Conservation (phyloP, 129 eudicot species). For the Helichrysum umbraculigerum region DNA sequence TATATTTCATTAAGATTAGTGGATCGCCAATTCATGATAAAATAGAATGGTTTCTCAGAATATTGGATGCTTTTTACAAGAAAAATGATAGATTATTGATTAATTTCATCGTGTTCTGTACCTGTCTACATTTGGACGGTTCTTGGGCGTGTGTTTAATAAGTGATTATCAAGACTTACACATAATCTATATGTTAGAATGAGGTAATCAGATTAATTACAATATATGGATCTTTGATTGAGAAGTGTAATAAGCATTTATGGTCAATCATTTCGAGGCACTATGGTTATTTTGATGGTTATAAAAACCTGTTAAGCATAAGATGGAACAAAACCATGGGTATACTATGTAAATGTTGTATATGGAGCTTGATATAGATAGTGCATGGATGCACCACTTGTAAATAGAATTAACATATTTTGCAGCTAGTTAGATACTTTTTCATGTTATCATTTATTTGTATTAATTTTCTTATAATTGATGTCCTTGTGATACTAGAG, state of each 20-base stretch:
- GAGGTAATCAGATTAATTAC: background rate
- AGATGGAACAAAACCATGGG: background rate
- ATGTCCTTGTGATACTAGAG: background rate
- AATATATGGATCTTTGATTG: background rate
- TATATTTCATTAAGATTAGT: background rate
- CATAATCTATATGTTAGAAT: background rate
- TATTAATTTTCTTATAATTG: background rate
- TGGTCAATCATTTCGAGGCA: too few relatives aligned
- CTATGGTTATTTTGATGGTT: background rate
- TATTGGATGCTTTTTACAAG: slow-evolving; percentile 2
- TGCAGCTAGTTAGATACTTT: background rate
- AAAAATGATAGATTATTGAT: background rate
- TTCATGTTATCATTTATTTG: background rate
- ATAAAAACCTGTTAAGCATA: background rate
- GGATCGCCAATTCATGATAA: background rate
- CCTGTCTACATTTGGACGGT: background rate
- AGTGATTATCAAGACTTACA: background rate
- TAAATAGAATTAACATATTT: background rate
- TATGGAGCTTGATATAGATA: background rate
- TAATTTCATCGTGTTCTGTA: background rate
- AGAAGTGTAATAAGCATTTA: too few relatives aligned
- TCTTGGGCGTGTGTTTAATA: background rate
- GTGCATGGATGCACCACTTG: background rate
- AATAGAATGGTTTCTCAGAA: background rate
- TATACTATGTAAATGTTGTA: background rate